Evolutionary conservation across 805 yeast genomes (phyloP).

Genomic region (Middelhovenomyces tepae): DNA sequence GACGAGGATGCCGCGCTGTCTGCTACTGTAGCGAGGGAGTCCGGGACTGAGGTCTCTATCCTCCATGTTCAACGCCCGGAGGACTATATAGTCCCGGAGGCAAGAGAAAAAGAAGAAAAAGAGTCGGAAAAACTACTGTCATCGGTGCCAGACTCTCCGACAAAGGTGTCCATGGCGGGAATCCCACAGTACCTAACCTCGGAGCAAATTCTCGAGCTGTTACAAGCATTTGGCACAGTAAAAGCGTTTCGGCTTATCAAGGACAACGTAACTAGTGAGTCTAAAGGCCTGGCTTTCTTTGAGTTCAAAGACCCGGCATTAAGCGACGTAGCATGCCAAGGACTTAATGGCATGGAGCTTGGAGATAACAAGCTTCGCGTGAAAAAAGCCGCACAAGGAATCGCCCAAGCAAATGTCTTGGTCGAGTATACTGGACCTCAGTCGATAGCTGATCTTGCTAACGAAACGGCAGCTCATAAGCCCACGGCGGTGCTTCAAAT

Average conservation of each 20-base stretch:
- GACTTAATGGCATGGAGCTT: conserved; percentile 30
- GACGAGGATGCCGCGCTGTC: too few relatives aligned
- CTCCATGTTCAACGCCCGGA: conserved; percentile 40
- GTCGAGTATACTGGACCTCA: conserved; percentile 20
- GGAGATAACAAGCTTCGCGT: conserved; percentile 31
- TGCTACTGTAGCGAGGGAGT: too few relatives aligned
- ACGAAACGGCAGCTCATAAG: conserved; percentile 19
- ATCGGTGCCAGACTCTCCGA: conserved; percentile 34
- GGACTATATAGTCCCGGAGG: conserved; percentile 34
- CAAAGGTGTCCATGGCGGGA: conserved; percentile 39
- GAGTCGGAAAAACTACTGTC: conserved; percentile 23
- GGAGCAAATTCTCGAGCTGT: conserved; percentile 34
- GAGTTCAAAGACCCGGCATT: conserved; percentile 29
- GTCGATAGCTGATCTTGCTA: conserved; percentile 20
- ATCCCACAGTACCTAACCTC: conserved; percentile 37
- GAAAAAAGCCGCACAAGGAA: conserved; percentile 30
- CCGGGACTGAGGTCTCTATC: too few relatives aligned
- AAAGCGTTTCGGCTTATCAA: conserved; percentile 35
- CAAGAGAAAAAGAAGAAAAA: conserved; percentile 9
- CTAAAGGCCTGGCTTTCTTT: conserved; percentile 52
- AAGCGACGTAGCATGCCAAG: conserved; percentile 24
- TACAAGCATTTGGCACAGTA: conserved; percentile 35
- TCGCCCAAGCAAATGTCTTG: conserved; percentile 13
- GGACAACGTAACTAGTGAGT: conserved; percentile 37
- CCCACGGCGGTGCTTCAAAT: conserved; percentile 44